Conservation (phyloP, 2,329 filamentous ascomycete genomes). For the Pseudopithomyces maydicus region DNA sequence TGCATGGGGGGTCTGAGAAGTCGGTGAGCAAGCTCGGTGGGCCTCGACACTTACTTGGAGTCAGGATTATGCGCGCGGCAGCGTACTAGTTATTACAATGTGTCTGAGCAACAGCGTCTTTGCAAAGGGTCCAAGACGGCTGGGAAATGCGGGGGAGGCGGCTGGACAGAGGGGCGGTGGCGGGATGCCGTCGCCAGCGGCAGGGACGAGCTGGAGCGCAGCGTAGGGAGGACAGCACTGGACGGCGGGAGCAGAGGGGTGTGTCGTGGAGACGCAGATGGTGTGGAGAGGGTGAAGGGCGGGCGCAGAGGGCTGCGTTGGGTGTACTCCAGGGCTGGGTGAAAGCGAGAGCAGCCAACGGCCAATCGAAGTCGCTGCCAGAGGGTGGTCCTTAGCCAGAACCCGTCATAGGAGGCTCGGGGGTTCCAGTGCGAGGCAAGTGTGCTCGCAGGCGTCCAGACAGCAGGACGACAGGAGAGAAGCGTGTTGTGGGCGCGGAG, state of each 20-base stretch:
- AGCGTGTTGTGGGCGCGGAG: constrained; percentile 1
- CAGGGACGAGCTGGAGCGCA: constrained; percentile 1
- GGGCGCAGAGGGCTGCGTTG: background rate
- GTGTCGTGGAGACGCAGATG: background rate
- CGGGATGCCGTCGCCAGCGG: constrained; percentile 15
- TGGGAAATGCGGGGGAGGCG: constrained; percentile 32
- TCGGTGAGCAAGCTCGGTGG: background rate
- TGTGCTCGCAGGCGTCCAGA: constrained; percentile 13
- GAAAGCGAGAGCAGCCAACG: constrained; percentile 17
- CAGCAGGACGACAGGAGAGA: constrained; percentile 3
- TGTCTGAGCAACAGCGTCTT: constrained; percentile 15
- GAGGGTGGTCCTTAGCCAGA: constrained; percentile 11
- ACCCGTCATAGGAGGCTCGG: constrained; percentile 16
- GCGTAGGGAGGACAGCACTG: background rate
- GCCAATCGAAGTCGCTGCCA: constrained; percentile 14
- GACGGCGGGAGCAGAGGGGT: background rate
- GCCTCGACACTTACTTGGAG: constrained; percentile 29
- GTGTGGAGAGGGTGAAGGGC: background rate
- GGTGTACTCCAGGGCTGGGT: constrained; percentile 19
- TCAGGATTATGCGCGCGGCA: constrained; percentile 25
- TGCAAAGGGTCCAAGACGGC: constrained; percentile 12
- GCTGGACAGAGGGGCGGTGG: constrained; percentile 10
- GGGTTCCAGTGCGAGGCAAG: constrained; percentile 5
- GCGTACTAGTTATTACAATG: constrained; percentile 9
- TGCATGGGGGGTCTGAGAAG: constrained; percentile 6